Conservation (phyloP, 2,329 filamentous ascomycete genomes). For the Fusarium euwallaceae region DNA sequence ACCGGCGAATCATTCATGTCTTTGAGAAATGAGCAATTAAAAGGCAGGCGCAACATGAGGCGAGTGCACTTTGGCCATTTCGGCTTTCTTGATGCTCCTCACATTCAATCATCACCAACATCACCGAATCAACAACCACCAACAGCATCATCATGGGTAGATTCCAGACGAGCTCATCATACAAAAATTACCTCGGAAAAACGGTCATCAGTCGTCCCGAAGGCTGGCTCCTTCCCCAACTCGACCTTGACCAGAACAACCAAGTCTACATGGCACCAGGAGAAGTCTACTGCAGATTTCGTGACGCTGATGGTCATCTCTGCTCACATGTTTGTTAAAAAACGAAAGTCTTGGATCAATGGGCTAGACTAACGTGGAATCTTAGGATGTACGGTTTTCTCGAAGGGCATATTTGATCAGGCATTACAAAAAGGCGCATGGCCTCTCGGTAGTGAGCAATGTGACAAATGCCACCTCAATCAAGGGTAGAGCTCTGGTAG, state of each 20-base stretch:
- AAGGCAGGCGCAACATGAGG: neutral
- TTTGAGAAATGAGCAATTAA: neutral
- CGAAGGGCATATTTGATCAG: fast-evolving
- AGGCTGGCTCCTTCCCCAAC: neutral
- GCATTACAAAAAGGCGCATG: neutral
- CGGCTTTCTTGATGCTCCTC: neutral
- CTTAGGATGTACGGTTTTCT: neutral
- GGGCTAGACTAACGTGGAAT: neutral
- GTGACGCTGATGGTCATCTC: neutral
- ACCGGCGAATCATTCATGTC: neutral
- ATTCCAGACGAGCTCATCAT: neutral
- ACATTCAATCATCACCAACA: neutral
- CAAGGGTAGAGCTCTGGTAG: neutral
- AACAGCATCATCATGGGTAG: neutral
- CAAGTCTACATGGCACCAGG: neutral
- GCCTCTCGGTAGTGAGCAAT: neutral
- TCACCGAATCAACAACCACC: neutral
- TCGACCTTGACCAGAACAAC: neutral
- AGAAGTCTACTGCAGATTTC: neutral
- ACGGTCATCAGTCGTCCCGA: neutral
- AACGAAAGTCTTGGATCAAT: neutral
- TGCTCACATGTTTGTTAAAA: neutral
- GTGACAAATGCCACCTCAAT: neutral
- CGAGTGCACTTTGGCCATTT: neutral
- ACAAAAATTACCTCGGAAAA: neutral